Evolutionary conservation across 306 rosid species (phyloP).

Genomic region (Senna tora): DNA sequence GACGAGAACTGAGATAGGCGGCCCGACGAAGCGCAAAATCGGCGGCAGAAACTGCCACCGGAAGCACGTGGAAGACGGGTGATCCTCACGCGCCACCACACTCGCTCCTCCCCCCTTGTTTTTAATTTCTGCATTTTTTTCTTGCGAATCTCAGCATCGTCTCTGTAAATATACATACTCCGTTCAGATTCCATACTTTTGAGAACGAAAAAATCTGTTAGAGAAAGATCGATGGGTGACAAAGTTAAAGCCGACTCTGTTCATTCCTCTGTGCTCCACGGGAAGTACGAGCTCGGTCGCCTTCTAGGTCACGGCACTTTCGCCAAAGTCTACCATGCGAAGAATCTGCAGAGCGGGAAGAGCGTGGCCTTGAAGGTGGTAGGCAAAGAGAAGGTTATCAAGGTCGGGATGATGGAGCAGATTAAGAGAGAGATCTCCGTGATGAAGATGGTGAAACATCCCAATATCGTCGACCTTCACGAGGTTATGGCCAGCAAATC

Average conservation of each 20-base stretch:
- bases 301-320: conserved; percentile 84
- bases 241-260: conserved; percentile 41
- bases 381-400: conserved; percentile 78
- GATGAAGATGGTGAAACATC: conserved; percentile 81
- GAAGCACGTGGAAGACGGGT: conserved; percentile 95
- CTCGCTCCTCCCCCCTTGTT: too few relatives aligned
- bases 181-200: not conserved
- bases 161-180: conserved; percentile 11
- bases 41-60: conserved; percentile 92
- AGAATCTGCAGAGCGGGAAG: conserved; percentile 50
- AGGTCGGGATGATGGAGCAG: conserved; percentile 80
- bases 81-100: conserved; percentile 25
- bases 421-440: conserved; percentile 81
- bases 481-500: conserved; percentile 88
- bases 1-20: conserved; percentile 46
- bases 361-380: conserved; percentile 82
- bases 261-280: conserved; percentile 57
- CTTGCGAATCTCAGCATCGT: not conserved
- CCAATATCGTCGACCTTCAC: conserved; percentile 72
- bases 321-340: conserved; percentile 79
- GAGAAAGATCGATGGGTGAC: conserved; percentile 39
- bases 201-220: too few relatives aligned
- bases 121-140: not conserved
- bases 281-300: conserved; percentile 83
- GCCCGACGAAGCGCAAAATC: conserved; percentile 50